Conservation (phyloP, 768 basidiomycete genomes). For the Boletales sp. region DNA sequence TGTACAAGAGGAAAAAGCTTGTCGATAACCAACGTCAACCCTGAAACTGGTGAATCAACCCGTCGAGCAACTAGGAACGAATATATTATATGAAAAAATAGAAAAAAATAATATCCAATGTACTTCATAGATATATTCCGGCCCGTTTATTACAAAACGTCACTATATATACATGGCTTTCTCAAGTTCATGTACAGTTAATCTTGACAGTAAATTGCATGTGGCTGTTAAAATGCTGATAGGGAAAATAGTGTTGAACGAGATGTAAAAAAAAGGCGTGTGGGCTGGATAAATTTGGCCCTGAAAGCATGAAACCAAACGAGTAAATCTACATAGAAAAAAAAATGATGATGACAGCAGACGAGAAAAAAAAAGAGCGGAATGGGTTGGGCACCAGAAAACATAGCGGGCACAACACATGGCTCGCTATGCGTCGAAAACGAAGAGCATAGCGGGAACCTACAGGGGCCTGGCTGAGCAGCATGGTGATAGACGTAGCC, state of each 20-base stretch:
- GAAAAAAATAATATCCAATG: too few relatives aligned
- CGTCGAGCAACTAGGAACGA: neutral
- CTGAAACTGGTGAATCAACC: neutral
- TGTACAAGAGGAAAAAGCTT: too few relatives aligned
- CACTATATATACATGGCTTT: conserved; percentile 6
- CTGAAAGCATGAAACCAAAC: neutral
- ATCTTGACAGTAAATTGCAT: neutral
- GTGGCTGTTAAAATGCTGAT: conserved; percentile 1
- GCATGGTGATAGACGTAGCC: neutral
- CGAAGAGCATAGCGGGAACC: too few relatives aligned
- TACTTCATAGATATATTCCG: conserved; percentile 2
- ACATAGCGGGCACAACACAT: neutral
- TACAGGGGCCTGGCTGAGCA: neutral
- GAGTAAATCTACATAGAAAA: conserved; percentile 11
- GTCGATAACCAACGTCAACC: too few relatives aligned
- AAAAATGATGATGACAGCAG: neutral
- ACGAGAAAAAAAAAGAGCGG: neutral
- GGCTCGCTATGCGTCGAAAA: neutral
- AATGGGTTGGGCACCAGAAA: neutral
- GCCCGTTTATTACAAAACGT: neutral
- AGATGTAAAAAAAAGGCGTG: conserved; percentile 8
- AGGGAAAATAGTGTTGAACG: neutral
- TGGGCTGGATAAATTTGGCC: neutral
- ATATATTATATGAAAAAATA: conserved; percentile 1
- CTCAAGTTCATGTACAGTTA: conserved; percentile 8